phyloP scores from a whole-genome alignment of 768 basidiomycete genomes.

The Tulasnella sp. region DNA sequence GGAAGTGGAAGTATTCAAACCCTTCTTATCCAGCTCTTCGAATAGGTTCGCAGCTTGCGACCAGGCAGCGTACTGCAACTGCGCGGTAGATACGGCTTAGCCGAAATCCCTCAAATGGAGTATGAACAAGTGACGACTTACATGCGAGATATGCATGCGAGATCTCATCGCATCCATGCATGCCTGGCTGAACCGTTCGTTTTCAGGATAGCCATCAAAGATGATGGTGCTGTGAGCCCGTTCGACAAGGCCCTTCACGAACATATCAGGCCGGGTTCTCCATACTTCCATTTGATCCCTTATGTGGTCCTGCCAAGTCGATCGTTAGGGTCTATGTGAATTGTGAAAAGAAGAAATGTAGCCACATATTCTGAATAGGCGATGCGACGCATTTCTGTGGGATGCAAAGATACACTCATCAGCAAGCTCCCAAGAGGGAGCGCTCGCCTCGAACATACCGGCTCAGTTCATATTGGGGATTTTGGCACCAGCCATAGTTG shows the following conservation, averaged over 20 bases:
- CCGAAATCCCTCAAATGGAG: neutral
- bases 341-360: neutral
- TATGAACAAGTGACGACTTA: neutral
- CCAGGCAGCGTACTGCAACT: constrained; percentile 6
- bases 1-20: neutral
- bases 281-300: constrained; percentile 21
- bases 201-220: neutral
- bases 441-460: neutral
- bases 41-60: constrained; percentile 4
- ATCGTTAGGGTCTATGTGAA: neutral
- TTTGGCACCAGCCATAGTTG: neutral
- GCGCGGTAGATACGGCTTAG: neutral
- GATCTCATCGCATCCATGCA: constrained; percentile 14
- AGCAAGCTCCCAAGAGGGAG: too few relatives aligned
- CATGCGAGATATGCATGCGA: constrained; percentile 18
- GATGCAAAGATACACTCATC: too few relatives aligned
- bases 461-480: neutral
- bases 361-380: constrained; percentile 10
- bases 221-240: constrained; percentile 7
- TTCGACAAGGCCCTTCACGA: constrained; percentile 11
- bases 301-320: neutral
- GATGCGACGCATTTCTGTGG: constrained; percentile 15
- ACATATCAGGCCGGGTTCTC: constrained; percentile 3
- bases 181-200: neutral
- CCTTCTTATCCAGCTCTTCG: neutral